Evolutionary conservation across 179 eudicot species (phyloP), one percentile per base, ranked within the genome.

Genomic region (Drosera spatulata): DNA sequence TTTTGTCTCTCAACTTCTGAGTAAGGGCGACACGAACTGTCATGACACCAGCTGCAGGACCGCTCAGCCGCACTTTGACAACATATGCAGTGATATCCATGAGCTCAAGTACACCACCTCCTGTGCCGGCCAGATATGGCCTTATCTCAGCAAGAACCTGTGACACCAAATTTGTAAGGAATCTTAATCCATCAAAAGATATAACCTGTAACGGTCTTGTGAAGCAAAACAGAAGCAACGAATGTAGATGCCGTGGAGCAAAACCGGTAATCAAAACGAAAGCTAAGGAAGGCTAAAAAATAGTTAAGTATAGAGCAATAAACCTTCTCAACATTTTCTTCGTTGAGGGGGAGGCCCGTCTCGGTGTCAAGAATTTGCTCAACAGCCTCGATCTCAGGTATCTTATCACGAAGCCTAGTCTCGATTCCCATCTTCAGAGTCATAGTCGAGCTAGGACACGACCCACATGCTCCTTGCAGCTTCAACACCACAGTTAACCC

Each of bases 371-470:
- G 68, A 15, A 91, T 88, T 69, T 88, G 96, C 72, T 91, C 96
- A 7, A 91, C 98, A 22, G 64, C 91, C 69, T 71, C 39, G 43
- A 91, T 91, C 70, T 91, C 98, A 10, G 96, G 98, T 63, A 91
- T 91, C 71, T 91, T 91, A 61, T 91, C 98, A 0, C 87, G 80
- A 4, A 91, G 84, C 7, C 86, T 82, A 56, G 73, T 54, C 67
- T 91, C 98, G 7, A 88, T 91, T 55, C 98, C 98, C 87, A 79
- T 83, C 69, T 71, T 91, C 9, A 91, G 66, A 10, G 98, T 91
- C 98, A 88, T 91, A 13, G 98, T 67, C 55, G 98, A 91, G 75
- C 98, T 91, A 2, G 98, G 98, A 77, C 98, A 91, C 13, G 98
- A 91, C 8, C 96, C 98, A 66, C 98, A 91, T 10, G 98, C 98